Evolutionary conservation across 2,329 filamentous ascomycete genomes (phyloP), one percentile per base, ranked within the genome.

Genomic region (Nigrospora sphaerica): DNA sequence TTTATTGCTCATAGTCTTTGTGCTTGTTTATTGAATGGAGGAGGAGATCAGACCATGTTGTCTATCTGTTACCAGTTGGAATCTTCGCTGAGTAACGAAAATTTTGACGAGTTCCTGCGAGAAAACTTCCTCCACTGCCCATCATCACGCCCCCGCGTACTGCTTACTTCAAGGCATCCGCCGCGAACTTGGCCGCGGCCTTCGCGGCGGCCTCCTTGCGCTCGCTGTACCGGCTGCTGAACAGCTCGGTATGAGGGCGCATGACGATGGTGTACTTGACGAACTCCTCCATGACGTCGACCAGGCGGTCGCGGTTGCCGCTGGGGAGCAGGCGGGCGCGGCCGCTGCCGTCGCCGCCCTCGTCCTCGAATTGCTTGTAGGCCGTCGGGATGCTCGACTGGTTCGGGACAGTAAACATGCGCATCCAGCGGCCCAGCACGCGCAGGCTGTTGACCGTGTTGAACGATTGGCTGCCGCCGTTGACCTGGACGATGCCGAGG

Each of bases 281-380:
- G 61, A 86, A 75, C 60, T 86, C 83, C 63, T 86, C 82, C 75
- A 84, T 83, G 51, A 78, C 83, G 63, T 85, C 80, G 2, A 84
- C 79, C 13, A 84, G 54, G 2, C 80, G 66, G 46, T 83, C 77
- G 12, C 80, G 63, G 50, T 83, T 83, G 0, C 69, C 66, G 56
- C 79, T 77, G 0, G 75, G 67, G 57, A 77, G 68, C 23, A 84
- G 63, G 32, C 78, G 63, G 14, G 39, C 45, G 39, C 13, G 13
- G 10, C 45, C 45, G 3, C 36, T 38, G 1, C 45, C 45, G 19
- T 32, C 32, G 40, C 71, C 74, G 19, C 74, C 69, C 28, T 72
- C 71, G n/a, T 70, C 65, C 3, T 76, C 78, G 42, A 84, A 84
- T 39, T 81, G 77, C 5, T 72, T 84, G 50, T 80, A 85, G 0